A percentile compares a stretch with the other conserved stretches of the same genome.
phyloP scores from a whole-genome alignment of 73 alveolate genomes.

The Tetrahymena malaccensis region DNA sequence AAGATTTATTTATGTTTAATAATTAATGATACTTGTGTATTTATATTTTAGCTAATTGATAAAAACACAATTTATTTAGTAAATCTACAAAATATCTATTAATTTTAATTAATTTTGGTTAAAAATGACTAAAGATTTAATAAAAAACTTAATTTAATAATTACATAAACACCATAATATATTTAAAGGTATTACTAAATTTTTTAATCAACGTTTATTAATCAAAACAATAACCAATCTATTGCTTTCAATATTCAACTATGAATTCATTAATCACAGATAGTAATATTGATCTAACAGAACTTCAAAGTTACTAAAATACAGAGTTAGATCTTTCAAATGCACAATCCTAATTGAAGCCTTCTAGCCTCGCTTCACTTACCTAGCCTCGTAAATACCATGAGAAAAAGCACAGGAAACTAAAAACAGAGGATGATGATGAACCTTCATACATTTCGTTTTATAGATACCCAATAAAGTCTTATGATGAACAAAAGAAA shows the following conservation, averaged over 20 bases:
- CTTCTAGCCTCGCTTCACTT: background rate
- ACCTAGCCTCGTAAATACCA: background rate
- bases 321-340: background rate
- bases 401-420: background rate
- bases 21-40: no score
- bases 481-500: background rate
- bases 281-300: background rate
- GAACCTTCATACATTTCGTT: background rate
- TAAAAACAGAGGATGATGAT: background rate
- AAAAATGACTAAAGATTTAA: background rate
- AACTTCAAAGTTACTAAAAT: background rate
- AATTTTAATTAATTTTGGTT: background rate
- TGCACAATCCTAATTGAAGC: background rate
- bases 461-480: background rate
- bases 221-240: background rate
- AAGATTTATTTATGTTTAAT: no score
- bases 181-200: background rate
- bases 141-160: no score
- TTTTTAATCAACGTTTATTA: background rate
- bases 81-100: background rate
- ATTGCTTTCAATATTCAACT: background rate
- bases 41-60: no score
- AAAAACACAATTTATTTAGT: no score
- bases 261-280: background rate
- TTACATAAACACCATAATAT: background rate